Conservation (phyloP, 192 early-diverging fungal genomes). For the Podila clonocystis region DNA sequence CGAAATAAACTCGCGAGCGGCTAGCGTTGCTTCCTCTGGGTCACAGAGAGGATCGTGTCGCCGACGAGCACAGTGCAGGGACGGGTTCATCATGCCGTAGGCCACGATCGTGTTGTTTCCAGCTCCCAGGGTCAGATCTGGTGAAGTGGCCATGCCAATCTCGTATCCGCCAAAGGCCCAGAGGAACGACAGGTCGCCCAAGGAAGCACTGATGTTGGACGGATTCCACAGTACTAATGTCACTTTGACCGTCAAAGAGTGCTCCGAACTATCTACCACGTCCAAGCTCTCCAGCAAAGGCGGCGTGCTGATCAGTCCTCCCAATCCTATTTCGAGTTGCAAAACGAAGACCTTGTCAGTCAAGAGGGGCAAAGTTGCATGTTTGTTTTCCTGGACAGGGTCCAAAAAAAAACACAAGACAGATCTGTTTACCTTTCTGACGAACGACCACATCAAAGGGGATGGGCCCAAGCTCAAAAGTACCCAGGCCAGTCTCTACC, state of each 20-base stretch:
- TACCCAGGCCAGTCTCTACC: slow-evolving; percentile 42
- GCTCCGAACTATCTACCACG: slow-evolving; percentile 35
- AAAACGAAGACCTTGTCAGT: background rate
- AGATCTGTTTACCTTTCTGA: slow-evolving; percentile 27
- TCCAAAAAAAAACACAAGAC: too few relatives aligned
- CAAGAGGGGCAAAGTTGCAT: background rate
- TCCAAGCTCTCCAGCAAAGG: slow-evolving; percentile 33
- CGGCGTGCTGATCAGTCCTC: slow-evolving; percentile 19
- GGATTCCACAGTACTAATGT: slow-evolving; percentile 37
- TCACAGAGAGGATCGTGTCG: slow-evolving; percentile 16
- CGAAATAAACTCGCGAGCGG: slow-evolving; percentile 43
- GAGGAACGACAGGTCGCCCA: slow-evolving; percentile 37
- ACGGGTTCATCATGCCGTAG: slow-evolving; percentile 43
- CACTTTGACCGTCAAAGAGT: slow-evolving; percentile 35
- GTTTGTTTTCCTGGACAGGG: background rate
- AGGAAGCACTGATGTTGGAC: slow-evolving; percentile 31
- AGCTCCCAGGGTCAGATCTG: slow-evolving; percentile 1
- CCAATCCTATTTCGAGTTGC: slow-evolving; percentile 18
- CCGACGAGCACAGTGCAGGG: slow-evolving; percentile 24
- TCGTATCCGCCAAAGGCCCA: slow-evolving; percentile 23
- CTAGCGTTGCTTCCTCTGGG: slow-evolving; percentile 16
- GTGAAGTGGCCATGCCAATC: slow-evolving; percentile 38
- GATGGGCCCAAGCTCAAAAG: slow-evolving; percentile 45
- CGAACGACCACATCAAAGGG: slow-evolving; percentile 29
- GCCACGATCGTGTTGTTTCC: slow-evolving; percentile 46